Evolutionary conservation across 495 filamentous ascomycete species (phyloP).

Genomic region (Hyaloscypha variabilis): DNA sequence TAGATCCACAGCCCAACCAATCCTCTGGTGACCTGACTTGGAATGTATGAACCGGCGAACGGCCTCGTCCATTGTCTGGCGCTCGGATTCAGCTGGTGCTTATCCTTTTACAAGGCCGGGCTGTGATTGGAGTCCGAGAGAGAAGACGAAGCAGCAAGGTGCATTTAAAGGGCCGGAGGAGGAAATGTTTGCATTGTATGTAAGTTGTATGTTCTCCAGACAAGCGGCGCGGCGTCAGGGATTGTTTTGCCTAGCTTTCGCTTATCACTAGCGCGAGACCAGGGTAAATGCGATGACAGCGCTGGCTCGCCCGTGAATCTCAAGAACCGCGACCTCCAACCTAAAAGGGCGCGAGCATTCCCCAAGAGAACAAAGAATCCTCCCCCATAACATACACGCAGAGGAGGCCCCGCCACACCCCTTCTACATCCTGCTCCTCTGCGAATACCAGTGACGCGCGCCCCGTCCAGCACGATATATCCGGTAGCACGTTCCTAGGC

Average conservation of each 20-base stretch:
- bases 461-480: not conserved
- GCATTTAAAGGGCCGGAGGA: not conserved
- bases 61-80: not conserved
- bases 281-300: not conserved
- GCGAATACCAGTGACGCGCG: not conserved
- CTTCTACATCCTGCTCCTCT: not conserved
- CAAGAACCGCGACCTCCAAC: not conserved
- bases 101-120: not conserved
- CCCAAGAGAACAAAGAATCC: slow-evolving; percentile 3
- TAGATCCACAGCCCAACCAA: not conserved
- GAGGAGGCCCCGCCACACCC: not conserved
- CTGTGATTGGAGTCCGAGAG: too few relatives aligned
- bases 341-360: not conserved
- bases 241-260: not conserved
- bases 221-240: not conserved
- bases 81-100: not conserved
- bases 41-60: not conserved
- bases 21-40: not conserved
- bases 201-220: not conserved
- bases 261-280: not conserved
- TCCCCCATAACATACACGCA: not conserved
- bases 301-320: not conserved
- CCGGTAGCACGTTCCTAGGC: not conserved
- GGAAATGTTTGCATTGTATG: not conserved
- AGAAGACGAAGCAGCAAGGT: not conserved